Conservation (phyloP, 345 rosid species). For the Sonneratia caseolaris region DNA sequence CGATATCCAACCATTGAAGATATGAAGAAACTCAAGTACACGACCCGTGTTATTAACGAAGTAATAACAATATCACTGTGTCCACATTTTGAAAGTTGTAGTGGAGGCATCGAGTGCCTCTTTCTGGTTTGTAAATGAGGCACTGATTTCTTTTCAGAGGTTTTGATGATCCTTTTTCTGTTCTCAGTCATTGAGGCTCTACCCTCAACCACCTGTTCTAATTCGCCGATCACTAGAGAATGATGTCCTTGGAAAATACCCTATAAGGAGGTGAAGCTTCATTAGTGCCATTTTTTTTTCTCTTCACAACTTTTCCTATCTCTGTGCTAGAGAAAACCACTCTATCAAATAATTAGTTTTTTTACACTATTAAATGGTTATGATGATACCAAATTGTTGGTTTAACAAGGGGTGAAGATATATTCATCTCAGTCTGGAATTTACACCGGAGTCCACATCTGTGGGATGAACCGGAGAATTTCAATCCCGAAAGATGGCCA, state of each 20-base stretch:
- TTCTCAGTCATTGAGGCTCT: conserved; percentile 71
- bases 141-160: not conserved
- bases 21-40: conserved; percentile 81
- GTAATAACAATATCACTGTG: conserved; percentile 24
- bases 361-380: not conserved
- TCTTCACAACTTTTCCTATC: not conserved
- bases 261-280: conserved; percentile 48
- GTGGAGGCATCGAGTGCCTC: not conserved
- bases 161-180: not conserved
- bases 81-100: not conserved
- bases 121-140: not conserved
- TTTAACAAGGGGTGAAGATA: conserved; percentile 63
- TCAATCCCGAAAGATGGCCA: conserved; percentile 98
- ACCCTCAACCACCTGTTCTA: conserved; percentile 95
- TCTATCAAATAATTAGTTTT: not conserved
- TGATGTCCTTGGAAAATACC: conserved; percentile 77
- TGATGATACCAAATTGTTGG: not conserved
- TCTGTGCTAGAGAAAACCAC: not conserved
- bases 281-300: not conserved
- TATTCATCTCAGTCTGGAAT: conserved; percentile 91
- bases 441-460: conserved; percentile 74
- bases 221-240: conserved; percentile 74
- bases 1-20: conserved; percentile 73
- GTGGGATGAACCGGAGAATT: conserved; percentile 72
- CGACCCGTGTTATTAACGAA: conserved; percentile 88